Base-by-base conservation (phyloP, 2,329 filamentous ascomycete species). In the Bipolaris sorokiniana region DNA sequence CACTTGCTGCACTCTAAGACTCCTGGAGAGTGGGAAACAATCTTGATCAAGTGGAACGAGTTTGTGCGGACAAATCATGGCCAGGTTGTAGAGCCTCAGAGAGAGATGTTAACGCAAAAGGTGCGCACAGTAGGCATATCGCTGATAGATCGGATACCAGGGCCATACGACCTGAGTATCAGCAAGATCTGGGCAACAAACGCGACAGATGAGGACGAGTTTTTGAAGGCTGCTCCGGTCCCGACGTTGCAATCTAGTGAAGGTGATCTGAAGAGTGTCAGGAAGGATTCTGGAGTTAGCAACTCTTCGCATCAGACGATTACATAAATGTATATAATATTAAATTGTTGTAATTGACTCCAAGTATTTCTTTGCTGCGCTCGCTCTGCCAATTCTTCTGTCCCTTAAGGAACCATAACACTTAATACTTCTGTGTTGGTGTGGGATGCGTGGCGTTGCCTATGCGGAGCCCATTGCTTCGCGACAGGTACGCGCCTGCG, bases 1-100 rank as follows among this genome's bases (percentile, higher is more conserved):
- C 95, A 99, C 77, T 84, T 95, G 48, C 79, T 99, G 4, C 96
- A 92, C 66, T 84, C 89, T 7, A 89, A 88, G 70, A 85, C 86
- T 7, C 88, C 90, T 0, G 92, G 92, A 0, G 84, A 93, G 69
- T 99, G 95, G 95, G 94, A 99, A 82, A 97, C 95, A 1, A 85
- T 97, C n/a, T 77, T 96, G 45, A 89, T 99, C 62, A 90, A 90
- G 61, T 95, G 93, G 84, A 89, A 88, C 67, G 92, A 96, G 64
- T 98, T 99, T 78, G 94, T 99, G 57, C 84, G 95, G 62, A 99
- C 95, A 13, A 98, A 97, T 73, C 87, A 96, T 71, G 95, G 95
- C 6, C 87, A 91, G 68, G 91, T 96, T 1, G 88, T 97, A 5
- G 93, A 98, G 79, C 95, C 95, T 31, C 94, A 98, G 81, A 88